phyloP scores from a whole-genome alignment of 139 green algal genomes.

The Chlorella sorokiniana region DNA sequence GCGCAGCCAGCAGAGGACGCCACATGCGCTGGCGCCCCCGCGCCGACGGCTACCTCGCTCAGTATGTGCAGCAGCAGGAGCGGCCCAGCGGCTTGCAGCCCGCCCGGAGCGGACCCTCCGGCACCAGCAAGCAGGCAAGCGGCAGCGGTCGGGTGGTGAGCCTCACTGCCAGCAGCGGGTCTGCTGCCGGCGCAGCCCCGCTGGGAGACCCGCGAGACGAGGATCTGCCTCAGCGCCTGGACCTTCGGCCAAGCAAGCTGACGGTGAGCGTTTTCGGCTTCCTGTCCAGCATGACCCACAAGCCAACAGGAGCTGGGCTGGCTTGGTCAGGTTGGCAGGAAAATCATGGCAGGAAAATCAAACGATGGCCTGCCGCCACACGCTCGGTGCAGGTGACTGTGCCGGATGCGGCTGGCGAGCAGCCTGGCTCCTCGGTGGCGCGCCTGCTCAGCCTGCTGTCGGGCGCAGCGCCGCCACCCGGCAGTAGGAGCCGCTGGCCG shows the following conservation, averaged over 20 bases:
- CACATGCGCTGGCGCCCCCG: background rate
- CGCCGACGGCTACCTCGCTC: background rate
- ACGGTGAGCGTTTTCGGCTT: background rate
- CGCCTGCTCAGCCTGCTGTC: constrained; percentile 12
- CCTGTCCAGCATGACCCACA: too few relatives aligned
- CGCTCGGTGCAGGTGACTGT: background rate
- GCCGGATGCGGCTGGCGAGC: background rate
- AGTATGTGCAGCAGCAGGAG: constrained; percentile 18
- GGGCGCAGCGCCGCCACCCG: too few relatives aligned
- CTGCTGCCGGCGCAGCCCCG: background rate
- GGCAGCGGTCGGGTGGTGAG: background rate
- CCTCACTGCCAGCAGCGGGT: constrained; percentile 14
- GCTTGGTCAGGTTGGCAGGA: too few relatives aligned
- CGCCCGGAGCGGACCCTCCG: background rate
- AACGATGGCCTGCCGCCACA: too few relatives aligned
- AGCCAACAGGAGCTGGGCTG: too few relatives aligned
- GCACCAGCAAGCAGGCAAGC: background rate
- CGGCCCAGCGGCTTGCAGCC: background rate
- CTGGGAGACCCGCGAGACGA: background rate
- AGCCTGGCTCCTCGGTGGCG: background rate
- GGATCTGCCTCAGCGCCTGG: background rate
- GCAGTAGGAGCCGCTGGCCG: too few relatives aligned
- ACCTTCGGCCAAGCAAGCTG: constrained; percentile 24
- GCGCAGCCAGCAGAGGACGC: background rate
- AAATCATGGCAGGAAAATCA: too few relatives aligned